Conservation (phyloP, 1,284 basidiomycete species). For the Wolfiporia cocos region DNA sequence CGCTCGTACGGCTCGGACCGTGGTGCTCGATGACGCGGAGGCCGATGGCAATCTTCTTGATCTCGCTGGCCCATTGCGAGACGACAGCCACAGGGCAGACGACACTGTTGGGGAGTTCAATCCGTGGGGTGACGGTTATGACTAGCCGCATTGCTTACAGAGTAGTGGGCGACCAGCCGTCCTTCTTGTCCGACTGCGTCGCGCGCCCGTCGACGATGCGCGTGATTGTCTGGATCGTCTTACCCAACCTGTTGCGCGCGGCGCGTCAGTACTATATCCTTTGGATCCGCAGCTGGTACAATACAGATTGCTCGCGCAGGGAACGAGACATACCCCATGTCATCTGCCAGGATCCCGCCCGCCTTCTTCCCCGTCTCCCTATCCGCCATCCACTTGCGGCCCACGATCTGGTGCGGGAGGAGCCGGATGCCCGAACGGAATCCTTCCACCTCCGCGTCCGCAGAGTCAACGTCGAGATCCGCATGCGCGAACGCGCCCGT, state of each 20-base stretch:
- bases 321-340: slow-evolving; percentile 64
- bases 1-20: slow-evolving; percentile 63
- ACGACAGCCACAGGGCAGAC: slow-evolving; percentile 83
- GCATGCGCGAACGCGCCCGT: slow-evolving; percentile 32
- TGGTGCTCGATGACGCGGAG: slow-evolving; percentile 81
- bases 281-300: no score
- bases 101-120: slow-evolving; percentile 42
- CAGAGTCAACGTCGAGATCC: slow-evolving; percentile 45
- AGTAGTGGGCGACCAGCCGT: slow-evolving; percentile 66
- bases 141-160: slow-evolving; percentile 46
- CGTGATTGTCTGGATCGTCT: slow-evolving; percentile 89
- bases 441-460: slow-evolving; percentile 65
- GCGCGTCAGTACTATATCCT: not conserved
- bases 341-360: slow-evolving; percentile 91
- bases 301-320: not conserved
- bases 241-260: slow-evolving; percentile 58
- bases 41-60: slow-evolving; percentile 68
- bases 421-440: slow-evolving; percentile 67
- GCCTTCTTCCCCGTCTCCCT: slow-evolving; percentile 74
- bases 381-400: slow-evolving; percentile 83
- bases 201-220: slow-evolving; percentile 77
- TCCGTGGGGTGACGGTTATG: not conserved
- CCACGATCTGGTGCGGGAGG: slow-evolving; percentile 84
- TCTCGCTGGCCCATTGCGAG: slow-evolving; percentile 88
- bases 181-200: slow-evolving; percentile 61